Conservation (phyloP, 2,329 filamentous ascomycete genomes). For the Hymenoscyphus linearis region DNA sequence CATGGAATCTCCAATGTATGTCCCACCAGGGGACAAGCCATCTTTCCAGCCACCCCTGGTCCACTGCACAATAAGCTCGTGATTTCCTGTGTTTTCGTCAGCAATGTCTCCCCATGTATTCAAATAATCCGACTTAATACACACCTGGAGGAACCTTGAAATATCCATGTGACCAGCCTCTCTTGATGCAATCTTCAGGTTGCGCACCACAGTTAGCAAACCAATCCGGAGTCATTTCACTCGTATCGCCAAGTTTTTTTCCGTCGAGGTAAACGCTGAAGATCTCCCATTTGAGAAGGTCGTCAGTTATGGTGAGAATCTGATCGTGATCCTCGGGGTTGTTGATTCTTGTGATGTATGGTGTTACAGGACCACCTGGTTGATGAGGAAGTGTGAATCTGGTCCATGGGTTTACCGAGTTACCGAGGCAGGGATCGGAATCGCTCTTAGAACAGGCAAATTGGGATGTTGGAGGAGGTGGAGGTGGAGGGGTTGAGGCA, state of each 20-base stretch:
- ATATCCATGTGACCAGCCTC: not conserved
- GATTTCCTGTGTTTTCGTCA: not conserved
- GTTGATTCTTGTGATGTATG: not conserved
- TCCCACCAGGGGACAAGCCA: not conserved
- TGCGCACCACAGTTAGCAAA: not conserved
- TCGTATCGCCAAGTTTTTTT: not conserved
- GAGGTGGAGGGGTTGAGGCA: not conserved
- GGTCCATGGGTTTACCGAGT: not conserved
- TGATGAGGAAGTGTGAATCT: not conserved
- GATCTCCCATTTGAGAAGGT: not conserved
- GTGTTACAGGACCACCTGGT: too few species aligned
- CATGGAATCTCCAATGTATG: not conserved
- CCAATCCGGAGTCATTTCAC: not conserved
- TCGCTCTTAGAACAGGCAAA: not conserved
- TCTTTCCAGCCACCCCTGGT: not conserved
- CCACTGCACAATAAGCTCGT: not conserved
- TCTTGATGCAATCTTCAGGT: not conserved
- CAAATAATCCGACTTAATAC: not conserved
- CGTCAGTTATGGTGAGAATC: not conserved
- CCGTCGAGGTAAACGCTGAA: not conserved
- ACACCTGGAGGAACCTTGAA: not conserved
- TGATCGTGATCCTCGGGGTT: not conserved
- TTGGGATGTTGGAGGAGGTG: not conserved
- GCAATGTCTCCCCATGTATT: not conserved
- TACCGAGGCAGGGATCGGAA: not conserved